A percentile compares a stretch with the other conserved stretches of the same genome.
These are phyloP conservation scores for Lepiota venenata DNA, from an alignment of 768 basidiomycete species.

Conservation along the genomic window DNA sequence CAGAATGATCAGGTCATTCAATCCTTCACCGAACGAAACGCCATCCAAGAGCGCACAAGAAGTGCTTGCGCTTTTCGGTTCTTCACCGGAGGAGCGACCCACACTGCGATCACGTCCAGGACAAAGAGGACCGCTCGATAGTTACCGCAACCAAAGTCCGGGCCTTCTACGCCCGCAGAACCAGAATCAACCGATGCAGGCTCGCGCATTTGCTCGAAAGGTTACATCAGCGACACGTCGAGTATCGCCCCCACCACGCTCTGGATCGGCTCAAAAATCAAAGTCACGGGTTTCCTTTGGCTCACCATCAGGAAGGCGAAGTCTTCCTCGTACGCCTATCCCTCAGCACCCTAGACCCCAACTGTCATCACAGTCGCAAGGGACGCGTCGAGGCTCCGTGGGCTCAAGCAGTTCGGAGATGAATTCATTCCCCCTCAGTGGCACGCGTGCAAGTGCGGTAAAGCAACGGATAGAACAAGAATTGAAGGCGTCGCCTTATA, in stretches of 20 bases:
- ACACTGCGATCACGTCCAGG: neutral
- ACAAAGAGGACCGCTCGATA: neutral
- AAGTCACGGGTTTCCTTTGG: neutral
- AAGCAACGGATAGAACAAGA: constrained; percentile 27
- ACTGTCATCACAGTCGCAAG: constrained; percentile 1
- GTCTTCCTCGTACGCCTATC: neutral
- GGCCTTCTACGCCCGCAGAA: neutral
- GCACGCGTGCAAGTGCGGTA: constrained; percentile 34
- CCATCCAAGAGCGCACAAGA: neutral
- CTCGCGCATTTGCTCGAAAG: neutral
- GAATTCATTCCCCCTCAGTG: constrained; percentile 30
- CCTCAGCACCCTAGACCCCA: neutral
- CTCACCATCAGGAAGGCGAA: neutral
- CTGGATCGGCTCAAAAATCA: no score
- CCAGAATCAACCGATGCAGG: neutral
- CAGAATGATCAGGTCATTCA: neutral
- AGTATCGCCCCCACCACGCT: no score
- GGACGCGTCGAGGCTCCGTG: neutral
- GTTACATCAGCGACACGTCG: neutral
- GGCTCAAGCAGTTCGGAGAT: constrained; percentile 19
- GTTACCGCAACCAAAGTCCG: neutral
- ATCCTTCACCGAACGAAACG: neutral
- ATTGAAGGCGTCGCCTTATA: constrained; percentile 33
- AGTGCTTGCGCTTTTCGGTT: neutral
- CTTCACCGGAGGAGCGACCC: neutral